phyloP scores from a whole-genome alignment of 1,284 basidiomycete species.

The Irpex rosettiformis region DNA sequence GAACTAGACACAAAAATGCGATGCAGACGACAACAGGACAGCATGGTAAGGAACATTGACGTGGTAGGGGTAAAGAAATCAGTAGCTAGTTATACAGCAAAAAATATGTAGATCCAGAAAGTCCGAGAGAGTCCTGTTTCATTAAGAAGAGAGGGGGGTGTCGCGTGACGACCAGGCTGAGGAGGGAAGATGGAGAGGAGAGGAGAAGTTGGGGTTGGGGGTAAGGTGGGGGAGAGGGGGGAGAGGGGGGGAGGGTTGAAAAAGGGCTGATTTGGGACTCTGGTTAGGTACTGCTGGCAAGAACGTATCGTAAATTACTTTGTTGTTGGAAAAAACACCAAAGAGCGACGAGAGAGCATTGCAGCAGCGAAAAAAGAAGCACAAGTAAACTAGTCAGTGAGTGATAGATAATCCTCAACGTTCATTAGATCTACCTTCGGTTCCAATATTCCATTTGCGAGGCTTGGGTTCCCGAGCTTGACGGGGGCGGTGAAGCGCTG shows the following conservation, averaged over 20 bases:
- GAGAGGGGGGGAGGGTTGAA: neutral
- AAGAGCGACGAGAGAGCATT: neutral
- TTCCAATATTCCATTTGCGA: constrained; percentile 20
- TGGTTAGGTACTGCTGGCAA: constrained; percentile 1
- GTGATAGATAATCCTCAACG: constrained; percentile 7
- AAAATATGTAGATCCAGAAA: neutral
- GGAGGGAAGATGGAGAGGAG: neutral
- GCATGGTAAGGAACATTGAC: neutral
- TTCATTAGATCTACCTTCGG: constrained; percentile 17
- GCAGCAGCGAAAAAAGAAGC: neutral
- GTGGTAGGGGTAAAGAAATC: neutral
- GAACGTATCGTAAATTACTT: constrained; percentile 4
- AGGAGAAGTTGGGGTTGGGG: neutral
- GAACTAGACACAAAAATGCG: neutral
- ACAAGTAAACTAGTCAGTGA: constrained; percentile 2
- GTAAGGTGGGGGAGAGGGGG: neutral
- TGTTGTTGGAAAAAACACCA: neutral
- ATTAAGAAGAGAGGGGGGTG: neutral
- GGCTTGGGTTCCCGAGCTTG: constrained; percentile 14
- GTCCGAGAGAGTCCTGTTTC: neutral
- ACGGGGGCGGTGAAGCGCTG: constrained; percentile 16
- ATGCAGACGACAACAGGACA: constrained; percentile 1
- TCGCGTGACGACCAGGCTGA: neutral
- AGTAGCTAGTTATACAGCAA: neutral
- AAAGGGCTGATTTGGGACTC: neutral